Evolutionary conservation across 2,329 filamentous ascomycete genomes (phyloP).

Genomic region (Byssochlamys sp.): DNA sequence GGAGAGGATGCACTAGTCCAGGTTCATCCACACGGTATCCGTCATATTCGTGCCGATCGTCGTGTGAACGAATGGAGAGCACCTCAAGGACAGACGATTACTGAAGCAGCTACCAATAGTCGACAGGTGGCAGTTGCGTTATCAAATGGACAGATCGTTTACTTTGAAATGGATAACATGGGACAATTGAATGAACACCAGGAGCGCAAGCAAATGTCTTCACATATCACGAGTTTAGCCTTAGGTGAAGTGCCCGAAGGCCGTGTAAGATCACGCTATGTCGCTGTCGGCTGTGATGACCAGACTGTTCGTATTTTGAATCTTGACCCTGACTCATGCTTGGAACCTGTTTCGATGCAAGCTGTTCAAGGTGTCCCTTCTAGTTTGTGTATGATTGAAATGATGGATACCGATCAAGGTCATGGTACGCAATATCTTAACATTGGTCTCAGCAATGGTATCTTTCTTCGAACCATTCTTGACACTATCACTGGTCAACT

Average conservation of each 20-base stretch:
- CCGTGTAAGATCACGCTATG: slow-evolving; percentile 74
- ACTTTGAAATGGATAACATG: slow-evolving; percentile 93
- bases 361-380: slow-evolving; percentile 84
- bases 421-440: slow-evolving; percentile 86
- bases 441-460: slow-evolving; percentile 87
- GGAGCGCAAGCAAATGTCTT: slow-evolving; percentile 87
- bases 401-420: slow-evolving; percentile 85
- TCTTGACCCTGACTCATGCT: slow-evolving; percentile 75
- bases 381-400: slow-evolving; percentile 80
- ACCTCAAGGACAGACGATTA: slow-evolving; percentile 87
- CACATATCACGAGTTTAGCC: slow-evolving; percentile 92
- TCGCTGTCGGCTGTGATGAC: slow-evolving; percentile 94
- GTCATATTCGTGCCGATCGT: slow-evolving; percentile 69
- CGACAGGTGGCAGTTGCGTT: slow-evolving; percentile 87
- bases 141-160: slow-evolving; percentile 92
- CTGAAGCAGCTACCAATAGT: slow-evolving; percentile 86
- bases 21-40: slow-evolving; percentile 90
- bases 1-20: slow-evolving; percentile 88
- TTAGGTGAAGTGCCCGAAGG: slow-evolving; percentile 88
- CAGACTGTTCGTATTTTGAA: slow-evolving; percentile 88
- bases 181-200: slow-evolving; percentile 87
- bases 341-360: slow-evolving; percentile 90
- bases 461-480: slow-evolving; percentile 87
- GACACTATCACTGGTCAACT: slow-evolving; percentile 93
- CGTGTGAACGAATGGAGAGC: slow-evolving; percentile 86